These are phyloP conservation scores for Colletotrichum caudatum DNA, from an alignment of 2,329 filamentous ascomycete genomes.

Conservation along the genomic window DNA sequence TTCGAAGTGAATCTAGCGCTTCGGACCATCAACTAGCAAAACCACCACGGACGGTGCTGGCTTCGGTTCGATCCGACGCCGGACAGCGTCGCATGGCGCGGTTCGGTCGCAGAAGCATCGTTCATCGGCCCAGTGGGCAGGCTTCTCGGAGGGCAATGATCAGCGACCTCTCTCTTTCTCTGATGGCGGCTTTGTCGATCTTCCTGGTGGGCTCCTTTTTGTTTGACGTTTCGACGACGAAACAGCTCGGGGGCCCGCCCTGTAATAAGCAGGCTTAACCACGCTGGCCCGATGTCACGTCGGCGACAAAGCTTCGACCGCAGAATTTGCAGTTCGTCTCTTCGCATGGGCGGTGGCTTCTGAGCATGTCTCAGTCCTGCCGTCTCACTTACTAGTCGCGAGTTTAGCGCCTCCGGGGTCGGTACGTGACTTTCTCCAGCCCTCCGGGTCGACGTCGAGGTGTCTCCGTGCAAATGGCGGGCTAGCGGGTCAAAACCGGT, in stretches of 20 bases:
- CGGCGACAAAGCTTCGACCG: neutral
- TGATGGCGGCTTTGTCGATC: neutral
- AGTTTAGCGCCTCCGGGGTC: neutral
- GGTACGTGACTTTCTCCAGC: neutral
- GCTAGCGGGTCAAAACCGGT: neutral
- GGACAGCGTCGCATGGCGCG: constrained; percentile 30
- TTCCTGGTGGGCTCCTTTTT: no score
- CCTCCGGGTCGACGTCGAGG: neutral
- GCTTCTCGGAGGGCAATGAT: constrained; percentile 29
- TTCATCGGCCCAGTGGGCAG: neutral
- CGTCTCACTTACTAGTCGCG: neutral
- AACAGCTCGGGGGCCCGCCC: neutral
- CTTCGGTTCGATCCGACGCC: constrained; percentile 18
- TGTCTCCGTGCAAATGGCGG: no score
- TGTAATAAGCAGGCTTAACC: neutral
- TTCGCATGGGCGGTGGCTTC: neutral
- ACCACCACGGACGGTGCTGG: neutral
- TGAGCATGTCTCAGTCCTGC: neutral
- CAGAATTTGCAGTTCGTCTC: neutral
- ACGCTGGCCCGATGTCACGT: constrained; percentile 2
- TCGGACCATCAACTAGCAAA: neutral
- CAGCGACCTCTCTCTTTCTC: neutral
- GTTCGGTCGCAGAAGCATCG: constrained; percentile 3
- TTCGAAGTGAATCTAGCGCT: constrained; percentile 11
- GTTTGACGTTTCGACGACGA: neutral